Evolutionary conservation across 202 grass and related monocot genomes (phyloP).

Genomic region (Brachypodium distachyon): DNA sequence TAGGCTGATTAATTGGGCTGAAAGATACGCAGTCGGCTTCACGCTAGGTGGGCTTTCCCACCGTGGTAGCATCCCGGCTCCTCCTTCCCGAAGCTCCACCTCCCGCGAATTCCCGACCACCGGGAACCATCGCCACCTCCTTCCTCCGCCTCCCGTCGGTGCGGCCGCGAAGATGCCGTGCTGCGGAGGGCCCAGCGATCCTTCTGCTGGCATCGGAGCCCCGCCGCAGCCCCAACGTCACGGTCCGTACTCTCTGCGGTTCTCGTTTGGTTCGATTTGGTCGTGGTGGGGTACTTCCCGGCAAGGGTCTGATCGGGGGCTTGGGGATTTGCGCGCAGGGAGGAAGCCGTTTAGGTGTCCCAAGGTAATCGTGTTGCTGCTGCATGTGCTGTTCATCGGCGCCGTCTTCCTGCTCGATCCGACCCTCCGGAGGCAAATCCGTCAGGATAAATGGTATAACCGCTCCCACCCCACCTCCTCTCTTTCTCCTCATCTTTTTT

Average conservation of each 20-base stretch:
- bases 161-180: conserved; percentile 6
- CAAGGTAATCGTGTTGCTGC: conserved; percentile 31
- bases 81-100: neutral
- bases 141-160: neutral
- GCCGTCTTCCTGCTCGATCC: conserved; percentile 36
- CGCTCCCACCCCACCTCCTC: neutral
- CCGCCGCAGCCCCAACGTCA: neutral
- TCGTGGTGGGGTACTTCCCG: neutral
- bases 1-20: too few species aligned
- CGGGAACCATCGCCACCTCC: neutral
- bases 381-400: conserved; percentile 45
- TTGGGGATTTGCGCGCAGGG: conserved; percentile 21
- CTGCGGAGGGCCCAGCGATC: neutral
- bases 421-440: conserved; percentile 19
- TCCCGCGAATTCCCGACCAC: neutral
- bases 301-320: neutral
- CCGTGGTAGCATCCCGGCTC: neutral
- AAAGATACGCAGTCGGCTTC: too few species aligned
- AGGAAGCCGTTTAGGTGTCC: conserved; percentile 32
- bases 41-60: neutral
- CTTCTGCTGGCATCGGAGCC: neutral
- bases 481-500: neutral
- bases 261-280: neutral
- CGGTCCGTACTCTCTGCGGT: neutral
- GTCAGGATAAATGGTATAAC: conserved; percentile 32